Evolutionary conservation across 306 rosid genomes (phyloP).

Genomic region (Glycyrrhiza uralensis): DNA sequence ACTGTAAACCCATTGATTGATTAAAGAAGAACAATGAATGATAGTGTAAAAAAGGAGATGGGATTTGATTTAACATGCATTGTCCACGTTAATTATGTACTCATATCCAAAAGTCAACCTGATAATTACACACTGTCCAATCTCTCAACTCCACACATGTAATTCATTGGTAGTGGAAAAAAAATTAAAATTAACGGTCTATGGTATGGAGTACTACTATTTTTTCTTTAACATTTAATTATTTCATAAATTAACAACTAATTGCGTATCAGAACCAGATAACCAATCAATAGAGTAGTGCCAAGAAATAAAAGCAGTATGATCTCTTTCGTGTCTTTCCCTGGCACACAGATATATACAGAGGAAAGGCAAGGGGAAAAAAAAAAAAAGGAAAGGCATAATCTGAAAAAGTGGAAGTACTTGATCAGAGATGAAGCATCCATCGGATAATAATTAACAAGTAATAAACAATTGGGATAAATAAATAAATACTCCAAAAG

Average conservation of each 20-base stretch:
- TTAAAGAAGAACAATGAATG: background rate
- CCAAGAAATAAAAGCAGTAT: conserved; percentile 27
- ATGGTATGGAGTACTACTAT: too few species aligned
- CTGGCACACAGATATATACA: conserved; percentile 11
- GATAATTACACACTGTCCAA: background rate
- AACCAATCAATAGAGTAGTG: conserved; percentile 11
- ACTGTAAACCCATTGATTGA: background rate
- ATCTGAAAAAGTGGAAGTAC: background rate
- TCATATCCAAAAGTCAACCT: conserved; percentile 20
- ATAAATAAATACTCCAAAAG: background rate
- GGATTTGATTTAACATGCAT: conserved; percentile 11
- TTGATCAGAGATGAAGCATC: background rate
- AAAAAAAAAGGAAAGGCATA: background rate
- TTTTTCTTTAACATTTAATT: too few species aligned
- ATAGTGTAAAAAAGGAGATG: background rate
- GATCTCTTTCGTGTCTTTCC: conserved; percentile 27
- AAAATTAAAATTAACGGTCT: too few species aligned
- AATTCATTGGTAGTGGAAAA: background rate
- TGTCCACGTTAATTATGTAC: background rate
- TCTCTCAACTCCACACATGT: background rate
- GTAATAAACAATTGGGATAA: background rate
- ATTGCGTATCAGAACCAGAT: conserved; percentile 1
- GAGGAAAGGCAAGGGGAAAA: background rate
- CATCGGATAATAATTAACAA: background rate
- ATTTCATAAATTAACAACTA: background rate